Percentiles rank a stretch among this genome's conserved stretches.
Conservation (phyloP, 495 filamentous ascomycete species). For the Hyphodiscus hymeniophilus region DNA sequence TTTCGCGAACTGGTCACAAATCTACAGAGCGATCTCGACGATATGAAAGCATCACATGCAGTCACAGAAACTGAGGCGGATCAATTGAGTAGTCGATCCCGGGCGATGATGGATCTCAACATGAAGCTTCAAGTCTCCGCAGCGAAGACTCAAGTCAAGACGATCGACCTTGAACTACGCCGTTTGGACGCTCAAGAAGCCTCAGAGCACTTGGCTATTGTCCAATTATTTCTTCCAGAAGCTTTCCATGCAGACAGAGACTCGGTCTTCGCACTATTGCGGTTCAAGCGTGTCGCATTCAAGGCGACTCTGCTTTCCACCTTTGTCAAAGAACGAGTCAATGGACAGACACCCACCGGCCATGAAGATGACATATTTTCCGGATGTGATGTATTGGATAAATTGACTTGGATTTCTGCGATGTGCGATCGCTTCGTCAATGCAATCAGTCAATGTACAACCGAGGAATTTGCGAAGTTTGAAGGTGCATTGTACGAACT, state of each 20-base stretch:
- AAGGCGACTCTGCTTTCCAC: constrained; percentile 74
- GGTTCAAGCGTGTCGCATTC: constrained; percentile 82
- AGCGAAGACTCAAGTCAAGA: constrained; percentile 84
- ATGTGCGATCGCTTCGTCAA: constrained; percentile 81
- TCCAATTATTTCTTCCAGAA: constrained; percentile 84
- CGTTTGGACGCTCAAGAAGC: constrained; percentile 88
- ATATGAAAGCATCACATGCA: constrained; percentile 83
- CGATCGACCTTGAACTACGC: constrained; percentile 82
- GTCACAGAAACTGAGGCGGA: constrained; percentile 88
- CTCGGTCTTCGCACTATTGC: constrained; percentile 73
- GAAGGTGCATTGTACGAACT: constrained; percentile 78
- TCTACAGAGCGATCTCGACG: constrained; percentile 79
- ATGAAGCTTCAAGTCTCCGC: constrained; percentile 85
- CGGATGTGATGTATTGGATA: constrained; percentile 72
- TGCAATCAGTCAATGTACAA: constrained; percentile 63
- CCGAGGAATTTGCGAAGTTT: constrained; percentile 67
- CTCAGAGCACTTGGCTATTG: constrained; percentile 75
- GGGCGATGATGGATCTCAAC: constrained; percentile 94
- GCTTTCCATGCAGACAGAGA: constrained; percentile 70
- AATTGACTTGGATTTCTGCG: constrained; percentile 72
- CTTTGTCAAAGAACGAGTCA: constrained; percentile 71
- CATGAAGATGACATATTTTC: constrained; percentile 67
- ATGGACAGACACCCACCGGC: constrained; percentile 41
- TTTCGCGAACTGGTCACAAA: constrained; percentile 84
- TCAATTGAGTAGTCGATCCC: constrained; percentile 73